Conservation (phyloP, 1,284 basidiomycete genomes). For the Peniophora sp. region DNA sequence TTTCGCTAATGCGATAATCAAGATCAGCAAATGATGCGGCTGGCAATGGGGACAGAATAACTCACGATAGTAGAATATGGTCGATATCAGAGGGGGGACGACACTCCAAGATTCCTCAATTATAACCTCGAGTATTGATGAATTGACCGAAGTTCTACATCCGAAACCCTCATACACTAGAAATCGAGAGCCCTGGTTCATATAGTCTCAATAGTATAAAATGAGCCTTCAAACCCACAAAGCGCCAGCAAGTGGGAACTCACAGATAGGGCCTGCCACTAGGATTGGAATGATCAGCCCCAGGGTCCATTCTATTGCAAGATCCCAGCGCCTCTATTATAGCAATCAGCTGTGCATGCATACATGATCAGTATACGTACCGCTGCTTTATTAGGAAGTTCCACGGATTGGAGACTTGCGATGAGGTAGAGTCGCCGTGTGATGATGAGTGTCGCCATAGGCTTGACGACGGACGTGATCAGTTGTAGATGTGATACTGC, state of each 20-base stretch:
- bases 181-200: neutral
- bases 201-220: neutral
- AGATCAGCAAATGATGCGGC: too few species aligned
- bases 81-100: neutral
- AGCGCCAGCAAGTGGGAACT: neutral
- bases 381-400: neutral
- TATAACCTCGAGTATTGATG: neutral
- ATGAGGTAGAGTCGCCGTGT: neutral
- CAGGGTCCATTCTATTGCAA: neutral
- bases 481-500: too few species aligned
- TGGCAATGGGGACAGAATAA: neutral
- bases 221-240: neutral
- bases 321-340: neutral
- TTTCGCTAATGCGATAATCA: neutral
- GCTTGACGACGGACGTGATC: neutral
- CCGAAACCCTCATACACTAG: neutral
- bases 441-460: neutral
- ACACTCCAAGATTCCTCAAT: neutral
- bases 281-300: neutral
- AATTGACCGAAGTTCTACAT: neutral
- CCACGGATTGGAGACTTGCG: neutral
- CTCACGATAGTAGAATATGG: neutral
- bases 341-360: neutral
- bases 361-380: neutral
- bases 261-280: neutral